Conservation (phyloP, 129 eudicot species). For the Daucus carota region DNA sequence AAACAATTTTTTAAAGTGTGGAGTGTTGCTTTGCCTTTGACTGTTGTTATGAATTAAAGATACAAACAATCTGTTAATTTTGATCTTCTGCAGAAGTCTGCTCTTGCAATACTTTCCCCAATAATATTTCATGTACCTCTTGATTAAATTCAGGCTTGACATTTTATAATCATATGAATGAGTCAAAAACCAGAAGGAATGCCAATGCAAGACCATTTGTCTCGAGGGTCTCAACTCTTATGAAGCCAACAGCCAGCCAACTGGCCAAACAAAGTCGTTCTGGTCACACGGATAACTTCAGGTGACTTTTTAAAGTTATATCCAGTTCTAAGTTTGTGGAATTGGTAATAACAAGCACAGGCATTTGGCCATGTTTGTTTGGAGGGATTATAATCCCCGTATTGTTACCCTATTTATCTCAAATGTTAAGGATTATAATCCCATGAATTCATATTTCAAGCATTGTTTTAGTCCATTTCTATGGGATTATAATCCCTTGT, state of each 20-base stretch:
- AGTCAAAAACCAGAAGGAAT: constrained; percentile 35
- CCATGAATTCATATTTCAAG: too few relatives aligned
- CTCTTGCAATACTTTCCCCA: not conserved
- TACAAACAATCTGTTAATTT: constrained; percentile 31
- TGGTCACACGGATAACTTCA: constrained; percentile 35
- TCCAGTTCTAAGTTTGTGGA: not conserved
- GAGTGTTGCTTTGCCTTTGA: not conserved
- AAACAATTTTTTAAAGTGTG: not conserved
- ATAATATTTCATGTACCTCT: not conserved
- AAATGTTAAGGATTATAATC: too few relatives aligned
- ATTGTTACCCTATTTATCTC: too few relatives aligned
- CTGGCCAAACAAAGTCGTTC: constrained; percentile 80
- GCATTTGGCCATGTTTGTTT: too few relatives aligned
- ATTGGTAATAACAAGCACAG: not conserved
- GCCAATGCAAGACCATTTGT: constrained; percentile 39
- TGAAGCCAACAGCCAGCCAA: constrained; percentile 98
- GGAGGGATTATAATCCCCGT: too few relatives aligned
- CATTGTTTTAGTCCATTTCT: too few relatives aligned
- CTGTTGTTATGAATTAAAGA: not conserved
- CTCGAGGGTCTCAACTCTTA: constrained; percentile 78
- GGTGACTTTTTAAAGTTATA: constrained; percentile 27
- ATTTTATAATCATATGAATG: constrained; percentile 33
- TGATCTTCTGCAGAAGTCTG: not conserved
- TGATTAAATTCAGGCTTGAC: constrained; percentile 37
- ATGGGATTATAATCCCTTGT: too few relatives aligned